A percentile compares a stretch with the other conserved stretches of the same genome.
Conservation (phyloP, 2,329 filamentous ascomycete genomes). For the Periconia sp. region DNA sequence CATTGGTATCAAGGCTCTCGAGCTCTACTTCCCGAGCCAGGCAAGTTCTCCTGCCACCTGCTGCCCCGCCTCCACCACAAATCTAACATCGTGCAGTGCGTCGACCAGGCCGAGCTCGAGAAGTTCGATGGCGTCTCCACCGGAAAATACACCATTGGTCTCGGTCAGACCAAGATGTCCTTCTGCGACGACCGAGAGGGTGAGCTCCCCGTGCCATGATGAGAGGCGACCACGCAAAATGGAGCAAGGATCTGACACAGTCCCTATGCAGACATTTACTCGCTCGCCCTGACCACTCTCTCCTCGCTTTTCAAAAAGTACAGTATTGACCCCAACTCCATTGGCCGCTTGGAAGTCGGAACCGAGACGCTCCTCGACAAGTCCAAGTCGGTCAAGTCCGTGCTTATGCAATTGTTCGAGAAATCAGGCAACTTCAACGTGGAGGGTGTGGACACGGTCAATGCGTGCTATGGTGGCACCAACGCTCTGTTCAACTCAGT, state of each 20-base stretch:
- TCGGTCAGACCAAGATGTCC: conserved; percentile 62
- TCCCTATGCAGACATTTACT: conserved; percentile 56
- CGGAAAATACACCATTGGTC: conserved; percentile 62
- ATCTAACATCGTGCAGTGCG: conserved; percentile 49
- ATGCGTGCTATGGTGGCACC: conserved; percentile 62
- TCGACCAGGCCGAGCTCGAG: conserved; percentile 60
- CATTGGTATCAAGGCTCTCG: conserved; percentile 61
- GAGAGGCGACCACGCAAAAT: conserved; percentile 1
- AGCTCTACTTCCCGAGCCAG: conserved; percentile 62
- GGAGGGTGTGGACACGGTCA: conserved; percentile 60
- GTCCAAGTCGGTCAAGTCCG: conserved; percentile 62
- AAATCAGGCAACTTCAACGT: conserved; percentile 60
- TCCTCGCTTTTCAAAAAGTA: conserved; percentile 60
- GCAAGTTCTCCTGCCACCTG: conserved; percentile 38
- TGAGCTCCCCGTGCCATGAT: conserved; percentile 31
- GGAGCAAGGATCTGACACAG: too few species aligned
- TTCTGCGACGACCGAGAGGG: conserved; percentile 62
- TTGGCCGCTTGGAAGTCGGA: conserved; percentile 60
- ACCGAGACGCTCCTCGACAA: conserved; percentile 63
- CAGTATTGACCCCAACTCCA: conserved; percentile 57
- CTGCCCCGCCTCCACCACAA: conserved; percentile 9
- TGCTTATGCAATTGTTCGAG: conserved; percentile 60
- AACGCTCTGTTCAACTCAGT: conserved; percentile 61
- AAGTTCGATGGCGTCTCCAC: conserved; percentile 60
- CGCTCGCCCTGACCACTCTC: conserved; percentile 58